Evolutionary conservation across 2,329 filamentous ascomycete genomes (phyloP).

Genomic region (Epichloe sylvatica): DNA sequence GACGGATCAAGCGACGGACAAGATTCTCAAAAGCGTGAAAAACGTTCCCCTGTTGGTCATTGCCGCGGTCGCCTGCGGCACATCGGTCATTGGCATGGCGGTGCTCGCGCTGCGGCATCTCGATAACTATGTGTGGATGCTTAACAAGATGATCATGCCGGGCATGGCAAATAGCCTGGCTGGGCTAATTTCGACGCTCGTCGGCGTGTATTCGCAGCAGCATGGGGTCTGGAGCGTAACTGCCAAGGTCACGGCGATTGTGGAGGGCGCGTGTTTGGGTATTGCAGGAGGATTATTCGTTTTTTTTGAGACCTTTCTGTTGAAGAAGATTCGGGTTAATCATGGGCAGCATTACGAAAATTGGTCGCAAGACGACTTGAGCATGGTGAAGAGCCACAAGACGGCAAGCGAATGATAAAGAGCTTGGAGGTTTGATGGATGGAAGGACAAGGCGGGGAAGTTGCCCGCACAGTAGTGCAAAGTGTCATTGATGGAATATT

Average conservation of each 20-base stretch:
- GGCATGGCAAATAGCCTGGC: slow-evolving; percentile 32
- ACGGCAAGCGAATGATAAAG: neutral
- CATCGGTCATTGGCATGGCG: slow-evolving; percentile 22
- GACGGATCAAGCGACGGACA: slow-evolving; percentile 9
- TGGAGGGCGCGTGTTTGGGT: slow-evolving; percentile 19
- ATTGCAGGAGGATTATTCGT: slow-evolving; percentile 17
- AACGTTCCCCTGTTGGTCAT: slow-evolving; percentile 29
- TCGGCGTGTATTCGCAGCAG: slow-evolving; percentile 35
- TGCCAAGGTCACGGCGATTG: slow-evolving; percentile 21
- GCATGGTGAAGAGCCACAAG: neutral
- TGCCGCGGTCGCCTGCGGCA: slow-evolving; percentile 27
- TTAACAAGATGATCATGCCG: slow-evolving; percentile 36
- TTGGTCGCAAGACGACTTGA: slow-evolving; percentile 2
- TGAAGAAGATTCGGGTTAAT: slow-evolving; percentile 17
- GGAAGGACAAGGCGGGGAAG: neutral
- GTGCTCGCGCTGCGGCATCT: slow-evolving; percentile 30
- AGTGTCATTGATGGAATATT: neutral
- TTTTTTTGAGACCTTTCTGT: slow-evolving; percentile 17
- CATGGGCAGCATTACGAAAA: slow-evolving; percentile 14
- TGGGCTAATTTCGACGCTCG: slow-evolving; percentile 34
- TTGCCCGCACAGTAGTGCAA: neutral
- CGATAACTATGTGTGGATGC: slow-evolving; percentile 39
- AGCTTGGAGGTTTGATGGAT: neutral
- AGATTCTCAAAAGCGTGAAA: slow-evolving; percentile 13
- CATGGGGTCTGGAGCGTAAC: slow-evolving; percentile 30